phyloP scores from a whole-genome alignment of 2,329 filamentous ascomycete species.

The Talaromyces amestolkiae region DNA sequence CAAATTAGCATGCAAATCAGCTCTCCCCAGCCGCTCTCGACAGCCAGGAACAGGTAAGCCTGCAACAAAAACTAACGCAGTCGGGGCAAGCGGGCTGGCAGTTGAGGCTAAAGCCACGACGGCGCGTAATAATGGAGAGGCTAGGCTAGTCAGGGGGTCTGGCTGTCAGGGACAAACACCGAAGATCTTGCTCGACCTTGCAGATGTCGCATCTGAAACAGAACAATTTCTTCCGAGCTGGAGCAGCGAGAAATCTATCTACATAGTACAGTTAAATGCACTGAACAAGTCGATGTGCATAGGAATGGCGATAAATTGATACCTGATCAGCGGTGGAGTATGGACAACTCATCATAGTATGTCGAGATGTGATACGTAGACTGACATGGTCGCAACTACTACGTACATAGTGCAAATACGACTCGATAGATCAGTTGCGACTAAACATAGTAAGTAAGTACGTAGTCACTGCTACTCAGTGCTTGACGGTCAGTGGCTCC shows the following conservation, averaged over 20 bases:
- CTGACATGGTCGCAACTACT: background rate
- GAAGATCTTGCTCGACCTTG: background rate
- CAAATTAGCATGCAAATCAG: background rate
- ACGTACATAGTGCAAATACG: background rate
- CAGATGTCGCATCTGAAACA: background rate
- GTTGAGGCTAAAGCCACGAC: slow-evolving; percentile 4
- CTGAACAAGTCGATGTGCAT: background rate
- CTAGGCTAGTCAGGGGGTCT: slow-evolving; percentile 3
- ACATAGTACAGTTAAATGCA: background rate
- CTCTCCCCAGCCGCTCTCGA: background rate
- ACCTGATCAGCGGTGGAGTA: background rate
- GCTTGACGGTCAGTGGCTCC: background rate
- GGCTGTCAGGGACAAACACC: background rate
- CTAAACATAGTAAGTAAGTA: too few species aligned
- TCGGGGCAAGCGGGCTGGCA: slow-evolving; percentile 14
- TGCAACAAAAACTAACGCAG: slow-evolving; percentile 10
- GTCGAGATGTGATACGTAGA: background rate
- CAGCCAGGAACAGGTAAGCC: slow-evolving; percentile 11
- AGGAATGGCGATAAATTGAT: background rate
- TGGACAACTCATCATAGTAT: background rate
- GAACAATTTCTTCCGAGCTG: background rate
- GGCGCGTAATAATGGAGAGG: background rate
- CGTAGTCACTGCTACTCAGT: background rate
- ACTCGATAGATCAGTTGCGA: background rate
- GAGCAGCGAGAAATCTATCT: background rate